These are phyloP conservation scores for Tinospora cordifolia DNA, from an alignment of 164 flowering plant genomes.

Conservation along the genomic window DNA sequence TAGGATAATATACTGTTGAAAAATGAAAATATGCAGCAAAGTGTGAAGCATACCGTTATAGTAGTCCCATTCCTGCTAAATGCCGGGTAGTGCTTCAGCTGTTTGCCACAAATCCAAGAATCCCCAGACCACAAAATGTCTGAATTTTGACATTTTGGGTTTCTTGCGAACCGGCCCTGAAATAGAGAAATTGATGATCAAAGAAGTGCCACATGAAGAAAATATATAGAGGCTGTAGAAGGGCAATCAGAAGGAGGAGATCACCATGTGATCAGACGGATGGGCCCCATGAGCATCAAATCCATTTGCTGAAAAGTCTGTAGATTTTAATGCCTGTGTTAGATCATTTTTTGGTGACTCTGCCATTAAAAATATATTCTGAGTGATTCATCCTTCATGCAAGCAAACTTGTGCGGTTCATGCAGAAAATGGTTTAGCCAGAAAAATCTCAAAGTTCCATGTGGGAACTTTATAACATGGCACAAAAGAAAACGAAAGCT, in stretches of 20 bases:
- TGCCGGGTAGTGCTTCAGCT: conserved; percentile 77
- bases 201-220: background rate
- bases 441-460: background rate
- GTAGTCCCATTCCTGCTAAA: conserved; percentile 73
- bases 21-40: conserved; percentile 1
- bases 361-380: conserved; percentile 21
- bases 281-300: conserved; percentile 23
- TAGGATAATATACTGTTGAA: background rate
- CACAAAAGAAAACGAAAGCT: no score
- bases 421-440: background rate
- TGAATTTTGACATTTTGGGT: conserved; percentile 35
- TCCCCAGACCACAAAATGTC: conserved; percentile 86
- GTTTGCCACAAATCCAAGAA: conserved; percentile 88
- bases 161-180: conserved; percentile 52
- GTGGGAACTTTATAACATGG: background rate
- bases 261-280: conserved; percentile 40
- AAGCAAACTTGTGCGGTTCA: background rate
- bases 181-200: conserved; percentile 3
- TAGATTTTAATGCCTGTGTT: conserved; percentile 24
- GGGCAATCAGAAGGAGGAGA: background rate
- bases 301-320: conserved; percentile 23
- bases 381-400: background rate
- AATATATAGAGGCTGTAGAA: background rate
- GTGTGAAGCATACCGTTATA: conserved; percentile 48
- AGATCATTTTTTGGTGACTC: conserved; percentile 43